phyloP scores from a whole-genome alignment of 768 basidiomycete genomes.

The Psilocybe cyanescens region DNA sequence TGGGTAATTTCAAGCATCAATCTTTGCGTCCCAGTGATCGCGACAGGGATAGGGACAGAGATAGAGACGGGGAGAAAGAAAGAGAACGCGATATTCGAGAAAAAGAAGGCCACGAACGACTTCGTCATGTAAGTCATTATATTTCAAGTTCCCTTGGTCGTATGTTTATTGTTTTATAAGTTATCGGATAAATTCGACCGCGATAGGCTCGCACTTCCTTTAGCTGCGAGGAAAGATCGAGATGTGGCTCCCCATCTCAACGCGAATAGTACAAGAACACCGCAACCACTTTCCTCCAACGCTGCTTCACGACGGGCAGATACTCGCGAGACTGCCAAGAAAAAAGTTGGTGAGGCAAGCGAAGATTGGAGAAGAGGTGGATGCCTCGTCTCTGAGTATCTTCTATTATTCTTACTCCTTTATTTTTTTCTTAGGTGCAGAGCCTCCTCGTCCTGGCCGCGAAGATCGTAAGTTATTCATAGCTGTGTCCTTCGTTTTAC shows the following conservation, averaged over 20 bases:
- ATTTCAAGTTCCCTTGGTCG: constrained; percentile 7
- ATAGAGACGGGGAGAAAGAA: constrained; percentile 50
- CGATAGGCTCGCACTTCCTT: constrained; percentile 66
- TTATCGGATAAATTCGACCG: constrained; percentile 89
- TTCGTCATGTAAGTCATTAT: constrained; percentile 65
- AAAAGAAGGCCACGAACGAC: constrained; percentile 77
- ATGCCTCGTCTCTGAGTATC: constrained; percentile 26
- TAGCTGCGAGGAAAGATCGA: constrained; percentile 64
- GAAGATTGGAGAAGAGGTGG: constrained; percentile 89
- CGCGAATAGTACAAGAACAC: constrained; percentile 41
- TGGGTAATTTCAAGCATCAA: constrained; percentile 93
- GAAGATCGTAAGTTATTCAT: constrained; percentile 58
- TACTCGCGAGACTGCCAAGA: constrained; percentile 61
- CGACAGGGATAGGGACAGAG: constrained; percentile 53
- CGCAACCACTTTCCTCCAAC: constrained; percentile 37
- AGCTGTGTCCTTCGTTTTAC: neutral
- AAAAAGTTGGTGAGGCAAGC: constrained; percentile 72
- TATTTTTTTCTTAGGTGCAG: constrained; percentile 39
- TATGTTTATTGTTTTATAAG: constrained; percentile 38
- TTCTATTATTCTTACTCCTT: constrained; percentile 17
- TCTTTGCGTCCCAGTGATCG: constrained; percentile 73
- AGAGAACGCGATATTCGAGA: constrained; percentile 66
- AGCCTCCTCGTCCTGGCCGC: constrained; percentile 52
- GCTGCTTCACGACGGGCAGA: constrained; percentile 57
- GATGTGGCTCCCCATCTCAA: constrained; percentile 66